A percentile compares a stretch with the other conserved stretches of the same genome.
Evolutionary conservation across 306 rosid genomes (phyloP).

Genomic region (Benincasa hispida): DNA sequence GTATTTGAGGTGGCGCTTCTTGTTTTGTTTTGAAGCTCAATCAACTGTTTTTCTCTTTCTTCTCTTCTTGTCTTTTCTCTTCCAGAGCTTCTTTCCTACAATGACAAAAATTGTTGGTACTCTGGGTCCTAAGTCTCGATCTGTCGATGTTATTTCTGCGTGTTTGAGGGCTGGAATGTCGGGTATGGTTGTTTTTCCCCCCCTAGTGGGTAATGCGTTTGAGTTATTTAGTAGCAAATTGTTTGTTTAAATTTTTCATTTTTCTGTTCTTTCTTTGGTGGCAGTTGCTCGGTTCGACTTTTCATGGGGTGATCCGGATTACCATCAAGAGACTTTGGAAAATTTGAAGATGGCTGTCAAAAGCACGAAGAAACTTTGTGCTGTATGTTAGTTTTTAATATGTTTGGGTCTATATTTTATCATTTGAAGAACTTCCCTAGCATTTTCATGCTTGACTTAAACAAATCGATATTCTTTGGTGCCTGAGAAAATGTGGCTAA

Average conservation of each 20-base stretch:
- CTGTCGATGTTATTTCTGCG: constrained; percentile 52
- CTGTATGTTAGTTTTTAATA: constrained; percentile 41
- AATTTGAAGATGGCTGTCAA: constrained; percentile 73
- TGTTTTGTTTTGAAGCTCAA: neutral
- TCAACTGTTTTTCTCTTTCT: no score
- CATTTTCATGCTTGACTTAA: neutral
- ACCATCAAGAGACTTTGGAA: constrained; percentile 83
- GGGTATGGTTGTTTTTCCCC: constrained; percentile 47
- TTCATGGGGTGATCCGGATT: constrained; percentile 64
- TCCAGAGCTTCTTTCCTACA: constrained; percentile 64
- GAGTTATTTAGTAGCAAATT: neutral
- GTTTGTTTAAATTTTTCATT: neutral
- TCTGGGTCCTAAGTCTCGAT: constrained; percentile 79
- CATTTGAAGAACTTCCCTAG: neutral
- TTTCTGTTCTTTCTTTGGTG: constrained; percentile 12
- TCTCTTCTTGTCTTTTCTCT: neutral
- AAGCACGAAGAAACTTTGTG: constrained; percentile 80
- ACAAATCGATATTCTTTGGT: neutral
- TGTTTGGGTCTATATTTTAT: neutral
- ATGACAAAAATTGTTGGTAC: constrained; percentile 97
- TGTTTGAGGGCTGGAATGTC: constrained; percentile 95
- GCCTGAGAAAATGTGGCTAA: neutral
- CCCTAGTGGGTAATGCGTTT: neutral
- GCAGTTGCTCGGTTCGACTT: constrained; percentile 87
- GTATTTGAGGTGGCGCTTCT: neutral